A percentile compares a stretch with the other conserved stretches of the same genome.
Evolutionary conservation across 2,329 filamentous ascomycete genomes (phyloP).

Genomic region (Macrophomina tecta): DNA sequence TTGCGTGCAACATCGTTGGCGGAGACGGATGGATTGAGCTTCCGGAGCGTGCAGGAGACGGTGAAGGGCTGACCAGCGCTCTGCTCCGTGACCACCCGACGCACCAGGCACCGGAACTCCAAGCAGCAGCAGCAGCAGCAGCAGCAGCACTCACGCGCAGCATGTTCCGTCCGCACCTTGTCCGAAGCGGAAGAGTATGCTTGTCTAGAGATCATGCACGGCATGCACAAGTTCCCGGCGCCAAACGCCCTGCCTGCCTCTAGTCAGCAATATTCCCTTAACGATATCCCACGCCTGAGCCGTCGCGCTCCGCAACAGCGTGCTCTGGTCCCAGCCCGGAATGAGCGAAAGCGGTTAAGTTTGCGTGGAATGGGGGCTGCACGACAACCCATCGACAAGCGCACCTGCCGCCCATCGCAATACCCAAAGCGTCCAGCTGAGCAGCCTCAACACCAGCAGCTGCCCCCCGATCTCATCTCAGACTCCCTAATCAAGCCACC

Average conservation of each 20-base stretch:
- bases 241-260: neutral
- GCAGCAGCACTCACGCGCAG: constrained; percentile 7
- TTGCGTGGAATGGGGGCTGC: neutral
- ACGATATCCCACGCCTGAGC: neutral
- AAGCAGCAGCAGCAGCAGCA: neutral
- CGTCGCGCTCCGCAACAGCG: neutral
- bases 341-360: neutral
- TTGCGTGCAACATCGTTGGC: neutral
- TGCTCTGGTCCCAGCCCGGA: neutral
- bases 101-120: neutral
- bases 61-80: neutral
- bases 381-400: neutral
- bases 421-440: constrained; percentile 17
- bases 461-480: neutral
- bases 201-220: constrained; percentile 14
- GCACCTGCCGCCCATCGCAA: constrained; percentile 1
- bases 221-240: constrained; percentile 16
- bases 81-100: constrained; percentile 13
- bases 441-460: constrained; percentile 22
- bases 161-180: neutral
- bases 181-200: neutral
- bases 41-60: neutral
- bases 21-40: constrained; percentile 4
- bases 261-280: neutral
- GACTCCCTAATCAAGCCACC: neutral